Evolutionary conservation across 345 rosid species (phyloP).

Genomic region (Lepidium africanum): DNA sequence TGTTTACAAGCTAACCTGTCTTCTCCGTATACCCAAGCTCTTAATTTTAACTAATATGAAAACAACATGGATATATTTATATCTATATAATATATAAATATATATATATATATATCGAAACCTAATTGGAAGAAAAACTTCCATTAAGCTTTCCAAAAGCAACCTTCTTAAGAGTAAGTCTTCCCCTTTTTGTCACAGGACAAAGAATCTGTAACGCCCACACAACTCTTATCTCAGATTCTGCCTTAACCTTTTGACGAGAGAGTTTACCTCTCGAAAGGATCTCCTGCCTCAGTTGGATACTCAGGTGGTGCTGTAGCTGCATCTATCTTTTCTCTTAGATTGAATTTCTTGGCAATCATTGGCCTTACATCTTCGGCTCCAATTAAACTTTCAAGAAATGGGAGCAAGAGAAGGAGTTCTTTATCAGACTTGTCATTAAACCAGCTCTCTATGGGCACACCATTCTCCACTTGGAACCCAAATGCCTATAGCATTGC

Average conservation of each 20-base stretch:
- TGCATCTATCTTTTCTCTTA: constrained; percentile 65
- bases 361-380: constrained; percentile 87
- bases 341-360: constrained; percentile 76
- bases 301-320: constrained; percentile 37
- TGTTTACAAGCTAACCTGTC: constrained; percentile 13
- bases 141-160: neutral
- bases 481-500: constrained; percentile 69
- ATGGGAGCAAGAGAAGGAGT: constrained; percentile 71
- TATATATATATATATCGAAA: neutral
- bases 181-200: neutral
- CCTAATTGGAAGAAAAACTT: neutral
- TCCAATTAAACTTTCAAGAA: constrained; percentile 85
- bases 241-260: neutral
- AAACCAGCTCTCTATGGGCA: constrained; percentile 99
- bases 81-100: neutral
- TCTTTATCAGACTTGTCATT: constrained; percentile 76
- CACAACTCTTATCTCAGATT: neutral
- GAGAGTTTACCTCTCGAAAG: constrained; percentile 42
- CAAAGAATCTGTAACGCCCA: neutral
- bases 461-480: constrained; percentile 97
- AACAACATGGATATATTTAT: constrained; percentile 20
- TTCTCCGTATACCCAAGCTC: constrained; percentile 22
- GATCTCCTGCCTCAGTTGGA: constrained; percentile 48
- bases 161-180: neutral
- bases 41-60: constrained; percentile 10